These are phyloP conservation scores for Cercophora scortea DNA, from an alignment of 495 filamentous ascomycete genomes.

Conservation along the genomic window DNA sequence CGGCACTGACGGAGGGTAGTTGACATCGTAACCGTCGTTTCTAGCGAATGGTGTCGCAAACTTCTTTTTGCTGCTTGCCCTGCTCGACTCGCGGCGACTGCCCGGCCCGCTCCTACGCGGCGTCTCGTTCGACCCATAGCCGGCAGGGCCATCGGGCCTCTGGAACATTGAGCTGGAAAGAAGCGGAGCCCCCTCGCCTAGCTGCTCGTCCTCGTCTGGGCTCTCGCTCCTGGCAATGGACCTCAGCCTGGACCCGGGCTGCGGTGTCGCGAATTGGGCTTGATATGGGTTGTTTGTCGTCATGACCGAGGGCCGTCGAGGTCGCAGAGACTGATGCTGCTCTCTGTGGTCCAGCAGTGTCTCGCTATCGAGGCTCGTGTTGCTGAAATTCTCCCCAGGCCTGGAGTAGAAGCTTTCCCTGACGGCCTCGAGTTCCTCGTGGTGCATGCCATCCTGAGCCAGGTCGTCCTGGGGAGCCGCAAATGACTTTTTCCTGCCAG, in stretches of 20 bases:
- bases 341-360: slow-evolving; percentile 65
- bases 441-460: slow-evolving; percentile 25
- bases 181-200: slow-evolving; percentile 53
- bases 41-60: slow-evolving; percentile 26
- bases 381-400: slow-evolving; percentile 54
- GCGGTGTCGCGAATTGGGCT: slow-evolving; percentile 23
- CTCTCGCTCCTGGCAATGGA: slow-evolving; percentile 20
- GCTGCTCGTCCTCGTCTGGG: slow-evolving; percentile 28
- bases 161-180: slow-evolving; percentile 33
- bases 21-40: slow-evolving; percentile 64
- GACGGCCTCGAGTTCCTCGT: slow-evolving; percentile 23
- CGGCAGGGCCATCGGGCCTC: slow-evolving; percentile 19
- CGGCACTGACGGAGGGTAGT: slow-evolving; percentile 94
- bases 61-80: slow-evolving; percentile 27
- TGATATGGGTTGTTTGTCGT: slow-evolving; percentile 29
- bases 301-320: slow-evolving; percentile 51
- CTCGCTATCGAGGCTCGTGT: slow-evolving; percentile 75
- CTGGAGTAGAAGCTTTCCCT: slow-evolving; percentile 50
- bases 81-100: slow-evolving; percentile 34
- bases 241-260: slow-evolving; percentile 25
- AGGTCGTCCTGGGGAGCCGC: slow-evolving; percentile 42
- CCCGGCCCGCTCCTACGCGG: slow-evolving; percentile 14
- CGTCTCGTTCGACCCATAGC: slow-evolving; percentile 32
- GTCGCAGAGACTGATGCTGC: slow-evolving; percentile 58
- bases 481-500: slow-evolving; percentile 57